Base-by-base conservation (phyloP, 2,329 filamentous ascomycete genomes). In the Colletotrichum falcatum region DNA sequence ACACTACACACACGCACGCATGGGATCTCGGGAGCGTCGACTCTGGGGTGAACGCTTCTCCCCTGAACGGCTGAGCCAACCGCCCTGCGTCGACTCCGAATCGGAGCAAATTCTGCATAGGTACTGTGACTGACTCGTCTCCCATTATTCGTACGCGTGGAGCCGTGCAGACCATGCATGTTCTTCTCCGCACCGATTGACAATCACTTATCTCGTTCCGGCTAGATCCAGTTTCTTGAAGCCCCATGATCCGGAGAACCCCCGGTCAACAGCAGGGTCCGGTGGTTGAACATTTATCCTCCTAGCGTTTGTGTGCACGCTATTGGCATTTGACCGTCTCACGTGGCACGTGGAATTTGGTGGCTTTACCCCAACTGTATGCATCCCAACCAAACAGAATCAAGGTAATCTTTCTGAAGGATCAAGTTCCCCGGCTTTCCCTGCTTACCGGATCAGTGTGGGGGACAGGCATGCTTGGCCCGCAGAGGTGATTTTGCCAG, bases 21-120 rank as follows among this genome's bases (percentile, higher is more conserved):
- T 54, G 55, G 55, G 28, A 48, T 61, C 55, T 39, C 37, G 28
- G 35, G 30, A 61, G 37, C 39, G 56, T 61, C 46, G 51, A 70
- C 49, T 59, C 28, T 71, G 58, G 68, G 68, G 64, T 71, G 68
- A 71, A 71, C 59, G 65, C 68, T 71, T 71, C 68, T 71, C 68
- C 68, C 61, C 59, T 28, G n/a, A 39, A 20, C 68, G 64, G 54
- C 59, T 28, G n/a, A 39, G n/a, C 37, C 37, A 62, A 59, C 54
- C 55, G 68, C 30, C n/a, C 33, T 56, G 58, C 51, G 51, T 30
- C 44, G 64, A 11, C 65, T 71, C 68, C 68, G 58, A 68, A 71
- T 65, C 68, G 68, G 68, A 68, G 68, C 68, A 71, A 55, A 71
- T 46, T 71, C 68, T 71, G 64, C 68, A 63, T 11, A 44, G 5